Evolutionary conservation across 148 eudicot species (phyloP), one percentile per base, ranked within the genome.

Genomic region (Dysphania ambrosioides): DNA sequence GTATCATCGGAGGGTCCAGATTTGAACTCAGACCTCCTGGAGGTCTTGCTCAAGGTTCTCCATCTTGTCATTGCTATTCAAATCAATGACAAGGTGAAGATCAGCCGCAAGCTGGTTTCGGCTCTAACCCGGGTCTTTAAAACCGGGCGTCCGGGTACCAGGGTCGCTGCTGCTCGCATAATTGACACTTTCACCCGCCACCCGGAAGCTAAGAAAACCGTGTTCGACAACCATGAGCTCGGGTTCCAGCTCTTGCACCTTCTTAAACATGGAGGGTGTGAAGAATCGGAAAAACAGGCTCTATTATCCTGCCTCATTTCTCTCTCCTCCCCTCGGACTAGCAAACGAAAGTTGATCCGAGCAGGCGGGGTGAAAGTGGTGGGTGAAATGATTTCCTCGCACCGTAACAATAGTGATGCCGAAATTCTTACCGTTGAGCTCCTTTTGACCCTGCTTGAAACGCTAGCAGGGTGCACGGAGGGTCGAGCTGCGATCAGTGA

Each of bases 401-500:
- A 44, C 21, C 9, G 6, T 24, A 21, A 47, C n/a, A 35, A 61
- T 40, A 67, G 2, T 67, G 29, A 24, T 40, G 11, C 6, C 42
- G n/a, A n/a, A n/a, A 26, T 24, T n/a, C 5, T 34, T 4, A 51
- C 23, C 1, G 12, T 64, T 21, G 97, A 91, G 38, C 74, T 66
- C 3, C 70, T 70, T 7, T 35, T 91, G 65, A 85, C 77, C 66
- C 67, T 86, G 0, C 44, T 89, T 9, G 93, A 91, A 58, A 78
- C 78, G 80, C 38, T 80, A 13, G 78, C 84, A 8, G 76, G 87
- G 55, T 81, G 87, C 47, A 73, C 77, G n/a, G 97, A 89, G 66
- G 97, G 93, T 10, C 75, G 97, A n/a, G 63, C 8, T 0, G 89
- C 88, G 70, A 85, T 91, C 1, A 72, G 82, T 1, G 69, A 53